A percentile compares a stretch with the other conserved stretches of the same genome.
Conservation (phyloP, 2,329 filamentous ascomycete genomes). For the Bipolaris cookei region DNA sequence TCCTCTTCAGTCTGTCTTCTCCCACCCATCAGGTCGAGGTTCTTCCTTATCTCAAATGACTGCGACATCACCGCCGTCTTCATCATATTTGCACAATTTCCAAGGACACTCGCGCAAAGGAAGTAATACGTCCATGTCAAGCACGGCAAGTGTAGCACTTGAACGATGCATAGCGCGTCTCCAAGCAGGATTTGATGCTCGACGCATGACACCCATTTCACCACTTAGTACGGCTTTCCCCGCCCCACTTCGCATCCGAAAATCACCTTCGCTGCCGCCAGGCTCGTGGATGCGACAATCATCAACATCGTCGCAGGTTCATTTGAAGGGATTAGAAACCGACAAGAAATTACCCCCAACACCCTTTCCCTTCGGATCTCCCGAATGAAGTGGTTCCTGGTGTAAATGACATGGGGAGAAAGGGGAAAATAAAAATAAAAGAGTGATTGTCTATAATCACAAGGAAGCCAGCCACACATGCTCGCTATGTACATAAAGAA, state of each 20-base stretch:
- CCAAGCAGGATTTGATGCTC: constrained; percentile 22
- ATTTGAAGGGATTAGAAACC: constrained; percentile 16
- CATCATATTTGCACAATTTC: constrained; percentile 4
- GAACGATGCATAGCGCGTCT: constrained; percentile 9
- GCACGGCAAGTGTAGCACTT: constrained; percentile 2
- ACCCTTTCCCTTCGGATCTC: constrained; percentile 35
- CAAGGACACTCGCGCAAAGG: constrained; percentile 20
- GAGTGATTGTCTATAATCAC: too few species aligned
- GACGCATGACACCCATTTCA: constrained; percentile 31
- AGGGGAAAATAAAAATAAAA: too few species aligned
- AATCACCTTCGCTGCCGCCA: constrained; percentile 18
- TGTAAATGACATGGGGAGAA: background rate
- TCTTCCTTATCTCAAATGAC: constrained; percentile 6
- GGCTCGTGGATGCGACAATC: constrained; percentile 13
- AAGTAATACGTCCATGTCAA: constrained; percentile 17
- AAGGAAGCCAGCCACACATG: background rate
- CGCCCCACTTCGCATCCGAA: constrained; percentile 17
- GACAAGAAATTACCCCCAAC: constrained; percentile 43
- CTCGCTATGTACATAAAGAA: background rate
- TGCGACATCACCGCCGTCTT: background rate
- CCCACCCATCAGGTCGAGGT: constrained; percentile 17
- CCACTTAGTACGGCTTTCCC: constrained; percentile 21
- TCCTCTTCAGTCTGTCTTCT: constrained; percentile 15
- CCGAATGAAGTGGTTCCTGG: background rate
- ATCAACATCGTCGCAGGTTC: constrained; percentile 5